Conservation (phyloP, 108 stramenopile species). For the Hondaea fermentalgiana region DNA sequence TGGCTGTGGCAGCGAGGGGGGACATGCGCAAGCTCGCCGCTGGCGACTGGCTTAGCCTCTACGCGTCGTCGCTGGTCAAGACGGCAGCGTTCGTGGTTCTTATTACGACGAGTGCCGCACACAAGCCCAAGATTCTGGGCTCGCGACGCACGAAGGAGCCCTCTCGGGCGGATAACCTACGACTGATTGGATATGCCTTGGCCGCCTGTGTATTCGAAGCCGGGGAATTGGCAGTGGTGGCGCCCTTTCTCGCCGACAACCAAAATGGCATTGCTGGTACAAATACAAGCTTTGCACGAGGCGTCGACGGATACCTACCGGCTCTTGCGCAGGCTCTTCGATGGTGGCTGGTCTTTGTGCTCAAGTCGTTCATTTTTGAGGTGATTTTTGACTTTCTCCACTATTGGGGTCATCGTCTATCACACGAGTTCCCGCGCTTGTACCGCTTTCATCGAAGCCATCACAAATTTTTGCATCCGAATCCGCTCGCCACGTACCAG, state of each 20-base stretch:
- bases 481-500: neutral
- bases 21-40: neutral
- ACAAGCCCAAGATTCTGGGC: neutral
- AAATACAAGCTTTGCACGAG: neutral
- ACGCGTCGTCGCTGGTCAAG: neutral
- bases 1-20: neutral
- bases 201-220: neutral
- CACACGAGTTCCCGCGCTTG: neutral
- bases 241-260: neutral
- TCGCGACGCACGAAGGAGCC: neutral
- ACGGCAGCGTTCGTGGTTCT: neutral
- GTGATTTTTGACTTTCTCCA: neutral
- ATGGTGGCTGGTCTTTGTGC: neutral
- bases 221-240: neutral
- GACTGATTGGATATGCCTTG: neutral
- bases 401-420: neutral
- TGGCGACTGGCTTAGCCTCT: neutral
- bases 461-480: slow-evolving; percentile 5
- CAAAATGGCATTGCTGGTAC: neutral
- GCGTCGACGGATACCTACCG: neutral
- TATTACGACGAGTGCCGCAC: neutral
- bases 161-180: neutral
- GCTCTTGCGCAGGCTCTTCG: neutral
- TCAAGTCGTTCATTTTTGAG: neutral
- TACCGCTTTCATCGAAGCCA: neutral